phyloP scores from a whole-genome alignment of 495 filamentous ascomycete genomes.

The Aspergillus nidulans region DNA sequence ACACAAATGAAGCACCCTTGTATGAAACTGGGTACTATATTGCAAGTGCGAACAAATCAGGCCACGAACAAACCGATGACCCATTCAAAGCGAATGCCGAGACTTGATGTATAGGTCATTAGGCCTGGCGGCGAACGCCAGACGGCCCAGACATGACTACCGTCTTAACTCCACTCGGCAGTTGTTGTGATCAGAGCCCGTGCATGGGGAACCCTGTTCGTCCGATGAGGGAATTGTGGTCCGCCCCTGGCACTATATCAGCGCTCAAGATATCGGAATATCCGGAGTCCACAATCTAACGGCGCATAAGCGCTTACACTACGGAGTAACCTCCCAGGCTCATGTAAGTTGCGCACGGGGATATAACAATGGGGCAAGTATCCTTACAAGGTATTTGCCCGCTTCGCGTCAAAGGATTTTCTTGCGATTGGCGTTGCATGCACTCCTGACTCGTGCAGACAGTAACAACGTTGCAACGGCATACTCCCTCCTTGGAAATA shows the following conservation, averaged over 20 bases:
- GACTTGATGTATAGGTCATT: not conserved
- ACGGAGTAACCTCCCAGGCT: not conserved
- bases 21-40: not conserved
- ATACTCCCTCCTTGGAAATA: not conserved
- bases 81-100: not conserved
- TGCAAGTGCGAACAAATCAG: no score
- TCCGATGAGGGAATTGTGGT: conserved; percentile 4
- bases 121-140: not conserved
- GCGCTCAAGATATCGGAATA: not conserved
- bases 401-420: not conserved
- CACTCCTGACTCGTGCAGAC: not conserved
- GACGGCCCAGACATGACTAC: not conserved
- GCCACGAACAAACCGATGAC: not conserved
- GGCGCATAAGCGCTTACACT: not conserved
- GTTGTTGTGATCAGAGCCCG: conserved; percentile 4
- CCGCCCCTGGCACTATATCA: conserved; percentile 4
- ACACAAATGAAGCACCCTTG: not conserved
- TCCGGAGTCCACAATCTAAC: not conserved
- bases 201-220: conserved; percentile 6
- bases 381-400: not conserved
- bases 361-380: not conserved
- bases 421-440: not conserved
- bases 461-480: not conserved
- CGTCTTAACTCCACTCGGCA: conserved; percentile 3
- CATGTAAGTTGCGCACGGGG: not conserved